Conservation (phyloP, 2,329 filamentous ascomycete species). For the Trichoderma atroviride region DNA sequence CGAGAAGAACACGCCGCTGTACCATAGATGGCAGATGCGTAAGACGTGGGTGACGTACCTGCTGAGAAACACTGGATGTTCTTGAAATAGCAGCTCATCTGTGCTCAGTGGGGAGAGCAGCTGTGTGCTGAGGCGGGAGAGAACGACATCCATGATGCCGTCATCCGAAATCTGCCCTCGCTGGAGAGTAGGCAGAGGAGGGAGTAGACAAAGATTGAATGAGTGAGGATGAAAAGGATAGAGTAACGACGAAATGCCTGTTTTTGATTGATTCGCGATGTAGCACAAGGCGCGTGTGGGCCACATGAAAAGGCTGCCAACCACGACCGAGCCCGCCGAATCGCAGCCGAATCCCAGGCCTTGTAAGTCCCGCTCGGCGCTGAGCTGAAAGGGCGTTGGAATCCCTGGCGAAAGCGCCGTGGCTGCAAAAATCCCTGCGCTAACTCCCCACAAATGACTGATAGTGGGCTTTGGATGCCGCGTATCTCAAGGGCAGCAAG, state of each 20-base stretch:
- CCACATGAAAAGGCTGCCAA: neutral
- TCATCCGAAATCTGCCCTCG: conserved; percentile 12
- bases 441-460: conserved; percentile 6
- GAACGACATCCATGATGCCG: conserved; percentile 37
- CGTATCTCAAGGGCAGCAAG: conserved; percentile 1
- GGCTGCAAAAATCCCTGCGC: conserved; percentile 23
- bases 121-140: conserved; percentile 37
- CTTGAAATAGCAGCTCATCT: conserved; percentile 29
- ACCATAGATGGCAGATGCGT: neutral
- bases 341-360: neutral
- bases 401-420: conserved; percentile 16
- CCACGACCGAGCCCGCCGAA: neutral
- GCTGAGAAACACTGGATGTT: conserved; percentile 24
- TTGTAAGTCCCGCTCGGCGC: neutral
- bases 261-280: neutral
- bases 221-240: conserved; percentile 15
- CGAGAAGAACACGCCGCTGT: conserved; percentile 3
- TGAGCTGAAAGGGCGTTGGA: neutral
- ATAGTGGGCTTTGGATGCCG: neutral
- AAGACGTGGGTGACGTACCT: conserved; percentile 29
- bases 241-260: neutral
- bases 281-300: neutral
- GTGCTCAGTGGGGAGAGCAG: conserved; percentile 37
- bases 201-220: neutral
- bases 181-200: conserved; percentile 6